Evolutionary conservation across 1,139 yeast genomes (phyloP), one percentile per base, ranked within the genome.

Genomic region (Suhomyces maxii): DNA sequence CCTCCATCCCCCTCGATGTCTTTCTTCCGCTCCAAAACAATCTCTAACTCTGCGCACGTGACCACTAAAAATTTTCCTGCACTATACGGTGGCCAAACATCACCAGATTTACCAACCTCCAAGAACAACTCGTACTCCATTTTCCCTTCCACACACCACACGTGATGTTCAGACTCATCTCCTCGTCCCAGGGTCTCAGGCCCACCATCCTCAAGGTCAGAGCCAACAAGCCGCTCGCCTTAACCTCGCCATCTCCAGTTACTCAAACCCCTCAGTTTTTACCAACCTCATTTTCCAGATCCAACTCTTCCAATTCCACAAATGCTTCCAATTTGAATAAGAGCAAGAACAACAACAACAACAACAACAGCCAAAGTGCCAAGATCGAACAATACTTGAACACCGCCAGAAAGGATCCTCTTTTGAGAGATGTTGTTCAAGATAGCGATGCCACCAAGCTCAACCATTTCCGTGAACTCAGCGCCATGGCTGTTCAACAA

Each of bases 201-300:
- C 77, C 79, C 9, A 71, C 62, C 36, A 56, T 73, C 44, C 63
- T 72, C 46, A 71, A 73, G 53, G 73, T 73, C 30, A 65, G 74
- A 50, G 62, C 60, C 41, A 67, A 67, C 53, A 61, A 65, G 36
- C 62, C 65, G 35, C 51, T 56, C 18, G 41, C 55, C 14, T 48
- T 60, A 12, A 42, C 36, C 10, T 7, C 46, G 12, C 34, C 43
- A 8, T 38, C 36, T 25, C 33, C 40, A n/a, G 31, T 33, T n/a
- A 30, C 39, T 8, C 42, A 34, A 5, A 18, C 34, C 7, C 26
- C 36, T 32, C 49, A 40, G 33, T 45, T 36, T 34, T 40, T 36
- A 30, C 37, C 50, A 28, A 36, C 52, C 36, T 26, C 45, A 12
- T 50, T 51, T 44, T 44, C 52, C 39, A 50, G 64, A 44, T 55